phyloP scores from a whole-genome alignment of 306 rosid species.

The Lithocarpus polystachyus region DNA sequence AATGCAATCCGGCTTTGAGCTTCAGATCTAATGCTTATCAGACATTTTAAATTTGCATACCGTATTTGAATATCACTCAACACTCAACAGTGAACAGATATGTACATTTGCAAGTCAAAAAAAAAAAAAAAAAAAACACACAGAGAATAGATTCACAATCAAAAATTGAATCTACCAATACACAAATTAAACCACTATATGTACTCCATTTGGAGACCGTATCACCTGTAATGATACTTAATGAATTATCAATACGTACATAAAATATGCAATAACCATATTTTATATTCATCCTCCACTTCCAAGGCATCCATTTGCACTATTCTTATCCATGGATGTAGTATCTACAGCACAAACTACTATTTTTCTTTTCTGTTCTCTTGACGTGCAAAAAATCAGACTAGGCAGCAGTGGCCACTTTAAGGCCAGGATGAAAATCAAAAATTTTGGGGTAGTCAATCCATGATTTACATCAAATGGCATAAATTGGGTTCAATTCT shows the following conservation, averaged over 20 bases:
- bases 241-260: neutral
- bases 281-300: slow-evolving; percentile 14
- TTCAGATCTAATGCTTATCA: no score
- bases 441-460: neutral
- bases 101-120: neutral
- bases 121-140: neutral
- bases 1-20: neutral
- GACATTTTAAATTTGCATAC: neutral
- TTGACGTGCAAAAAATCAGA: slow-evolving; percentile 5
- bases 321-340: slow-evolving; percentile 6
- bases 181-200: neutral
- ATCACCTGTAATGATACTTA: neutral
- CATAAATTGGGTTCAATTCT: slow-evolving; percentile 64
- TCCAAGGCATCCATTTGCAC: slow-evolving; percentile 15
- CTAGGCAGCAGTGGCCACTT: slow-evolving; percentile 16
- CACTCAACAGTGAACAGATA: neutral
- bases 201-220: neutral
- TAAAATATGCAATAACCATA: neutral
- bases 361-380: slow-evolving; percentile 3
- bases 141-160: neutral
- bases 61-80: neutral
- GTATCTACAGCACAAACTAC: slow-evolving; percentile 15
- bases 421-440: neutral
- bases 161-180: neutral
- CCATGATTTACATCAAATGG: slow-evolving; percentile 44